Evolutionary conservation across 164 flowering plant genomes (phyloP).

Genomic region (Litsea cubeba): DNA sequence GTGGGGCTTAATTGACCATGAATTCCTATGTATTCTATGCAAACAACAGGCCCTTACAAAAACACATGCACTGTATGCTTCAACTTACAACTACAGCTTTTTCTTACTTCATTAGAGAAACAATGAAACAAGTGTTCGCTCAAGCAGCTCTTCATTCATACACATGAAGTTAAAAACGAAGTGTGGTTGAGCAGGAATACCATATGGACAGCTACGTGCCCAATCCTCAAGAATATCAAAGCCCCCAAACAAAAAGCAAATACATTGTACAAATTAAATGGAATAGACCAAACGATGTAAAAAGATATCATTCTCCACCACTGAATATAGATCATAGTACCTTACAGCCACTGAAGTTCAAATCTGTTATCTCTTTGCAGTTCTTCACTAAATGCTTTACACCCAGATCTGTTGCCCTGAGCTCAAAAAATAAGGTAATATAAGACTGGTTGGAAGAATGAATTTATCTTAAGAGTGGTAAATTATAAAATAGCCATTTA

Average conservation of each 20-base stretch:
- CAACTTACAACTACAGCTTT: too few relatives aligned
- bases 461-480: background rate
- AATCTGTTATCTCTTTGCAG: slow-evolving; percentile 54
- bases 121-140: background rate
- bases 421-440: slow-evolving; percentile 11
- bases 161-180: too few relatives aligned
- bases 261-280: background rate
- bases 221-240: background rate
- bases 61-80: too few relatives aligned
- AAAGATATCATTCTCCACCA: background rate
- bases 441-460: slow-evolving; percentile 4
- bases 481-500: background rate
- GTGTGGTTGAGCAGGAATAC: background rate
- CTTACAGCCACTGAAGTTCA: slow-evolving; percentile 96
- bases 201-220: background rate
- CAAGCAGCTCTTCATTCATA: background rate
- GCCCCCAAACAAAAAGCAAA: background rate
- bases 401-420: slow-evolving; percentile 74
- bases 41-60: too few relatives aligned
- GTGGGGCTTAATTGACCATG: too few relatives aligned
- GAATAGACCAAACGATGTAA: background rate
- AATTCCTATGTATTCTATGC: too few relatives aligned
- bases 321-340: slow-evolving; percentile 30
- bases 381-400: slow-evolving; percentile 54
- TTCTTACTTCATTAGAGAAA: too few relatives aligned